Conservation (phyloP, 257 asterid species). For the Solanum tarijense region DNA sequence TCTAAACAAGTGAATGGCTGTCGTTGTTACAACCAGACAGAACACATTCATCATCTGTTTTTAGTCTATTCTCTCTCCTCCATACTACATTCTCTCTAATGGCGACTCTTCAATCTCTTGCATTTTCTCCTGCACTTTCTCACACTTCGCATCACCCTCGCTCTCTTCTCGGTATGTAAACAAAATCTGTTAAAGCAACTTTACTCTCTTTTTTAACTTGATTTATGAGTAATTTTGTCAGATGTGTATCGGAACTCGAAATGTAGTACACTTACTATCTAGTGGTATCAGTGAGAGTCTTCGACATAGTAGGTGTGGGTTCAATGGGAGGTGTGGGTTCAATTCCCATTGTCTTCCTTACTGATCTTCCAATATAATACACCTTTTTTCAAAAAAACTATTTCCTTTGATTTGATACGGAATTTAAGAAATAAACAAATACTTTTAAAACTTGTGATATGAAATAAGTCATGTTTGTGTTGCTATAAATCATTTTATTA, state of each 20-base stretch:
- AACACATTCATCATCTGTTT: neutral
- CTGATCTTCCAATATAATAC: too few species aligned
- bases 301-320: neutral
- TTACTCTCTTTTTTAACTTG: neutral
- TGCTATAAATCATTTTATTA: neutral
- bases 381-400: neutral
- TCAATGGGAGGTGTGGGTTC: neutral
- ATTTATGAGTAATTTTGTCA: neutral
- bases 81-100: conserved; percentile 10
- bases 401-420: neutral
- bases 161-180: conserved; percentile 32
- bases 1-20: conserved; percentile 49
- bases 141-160: conserved; percentile 34
- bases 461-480: neutral
- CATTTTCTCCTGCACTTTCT: conserved; percentile 46
- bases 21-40: conserved; percentile 35
- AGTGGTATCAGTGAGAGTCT: neutral
- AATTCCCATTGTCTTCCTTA: neutral
- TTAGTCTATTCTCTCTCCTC: conserved; percentile 3
- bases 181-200: neutral
- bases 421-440: neutral
- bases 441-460: neutral
- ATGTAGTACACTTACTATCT: neutral
- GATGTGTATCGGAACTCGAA: neutral
- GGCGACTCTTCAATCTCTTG: conserved; percentile 67